Base-by-base conservation (phyloP, 2,329 filamentous ascomycete species). In the Aureobasidium sp. region DNA sequence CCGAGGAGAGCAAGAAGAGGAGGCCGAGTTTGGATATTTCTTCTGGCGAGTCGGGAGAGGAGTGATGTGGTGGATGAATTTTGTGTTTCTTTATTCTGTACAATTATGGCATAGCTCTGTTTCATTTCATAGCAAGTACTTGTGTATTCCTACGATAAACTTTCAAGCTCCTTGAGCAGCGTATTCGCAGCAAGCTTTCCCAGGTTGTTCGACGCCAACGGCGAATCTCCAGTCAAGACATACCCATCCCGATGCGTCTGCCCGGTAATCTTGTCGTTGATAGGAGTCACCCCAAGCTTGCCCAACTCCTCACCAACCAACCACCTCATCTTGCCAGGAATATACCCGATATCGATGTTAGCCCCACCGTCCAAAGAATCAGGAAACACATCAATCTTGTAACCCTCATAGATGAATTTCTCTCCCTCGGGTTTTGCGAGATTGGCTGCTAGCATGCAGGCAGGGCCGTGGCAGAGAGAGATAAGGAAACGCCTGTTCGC, bases 371-470 rank as follows among this genome's bases (percentile, higher is more conserved):
- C 50, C 37, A 54, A 15, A 7, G 50, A 54, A 11, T 54, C 50
- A 21, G 50, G 50, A 25, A 54, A 54, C 1, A 54, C 50, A 42
- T 54, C 50, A n/a, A 54, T 54, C 27, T 54, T 54, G 37, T 54
- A 54, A 4, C 50, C 50, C 2, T 40, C 50, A 23, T 54, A 54
- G 25, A 54, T 54, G 37, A 42, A 54, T 8, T 54, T 54, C 10
- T 54, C 50, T 19, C 50, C 50, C 2, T 23, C 23, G 17, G 50
- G 50, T 23, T 54, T 54, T 17, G 23, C 37, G 25, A 54, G 2
- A 11, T 54, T 11, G 17, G 37, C 50, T 11, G 50, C 50, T 1
- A 54, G 25, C 50, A 54, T 54, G 11, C 50, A 54, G 25, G 50
- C 50, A 35, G 50, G 50, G 13, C 50, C 50, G 23, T 54, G 50